Evolutionary conservation across 208 protist species (phyloP).

Genomic region (Leishmania aethiopica): DNA sequence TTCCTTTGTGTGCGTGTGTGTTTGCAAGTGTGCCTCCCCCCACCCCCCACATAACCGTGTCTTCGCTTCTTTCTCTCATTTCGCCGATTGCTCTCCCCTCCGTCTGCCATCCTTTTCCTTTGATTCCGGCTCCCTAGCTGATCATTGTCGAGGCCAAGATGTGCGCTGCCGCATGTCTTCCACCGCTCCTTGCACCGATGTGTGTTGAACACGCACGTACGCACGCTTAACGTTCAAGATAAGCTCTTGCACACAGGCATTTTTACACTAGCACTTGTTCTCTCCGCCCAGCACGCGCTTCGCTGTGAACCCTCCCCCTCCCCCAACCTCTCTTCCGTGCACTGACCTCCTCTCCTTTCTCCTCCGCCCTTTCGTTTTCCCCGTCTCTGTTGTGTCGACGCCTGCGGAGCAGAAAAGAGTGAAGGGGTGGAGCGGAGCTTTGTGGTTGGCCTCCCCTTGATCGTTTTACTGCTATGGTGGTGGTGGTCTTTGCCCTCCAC

Average conservation of each 20-base stretch:
- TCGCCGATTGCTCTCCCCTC: not conserved
- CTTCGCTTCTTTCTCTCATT: slow-evolving; percentile 16
- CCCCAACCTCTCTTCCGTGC: not conserved
- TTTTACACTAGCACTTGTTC: not conserved
- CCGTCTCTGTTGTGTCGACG: not conserved
- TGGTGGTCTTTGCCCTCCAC: not conserved
- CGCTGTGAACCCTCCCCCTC: too few species aligned
- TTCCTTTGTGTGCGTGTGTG: not conserved
- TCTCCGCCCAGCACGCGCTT: not conserved
- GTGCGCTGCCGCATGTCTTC: not conserved
- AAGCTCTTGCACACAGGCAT: not conserved
- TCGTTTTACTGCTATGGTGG: not conserved
- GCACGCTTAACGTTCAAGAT: not conserved
- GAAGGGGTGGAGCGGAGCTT: not conserved
- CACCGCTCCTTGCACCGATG: not conserved
- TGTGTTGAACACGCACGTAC: not conserved
- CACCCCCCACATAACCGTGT: not conserved
- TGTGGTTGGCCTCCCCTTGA: not conserved
- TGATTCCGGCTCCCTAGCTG: not conserved
- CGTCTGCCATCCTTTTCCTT: too few species aligned
- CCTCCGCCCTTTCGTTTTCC: not conserved
- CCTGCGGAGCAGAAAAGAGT: not conserved
- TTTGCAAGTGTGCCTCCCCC: not conserved
- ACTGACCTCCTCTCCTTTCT: not conserved
- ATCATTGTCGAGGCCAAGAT: not conserved